Conservation (phyloP, 345 rosid species). For the Melaleuca alternifolia region DNA sequence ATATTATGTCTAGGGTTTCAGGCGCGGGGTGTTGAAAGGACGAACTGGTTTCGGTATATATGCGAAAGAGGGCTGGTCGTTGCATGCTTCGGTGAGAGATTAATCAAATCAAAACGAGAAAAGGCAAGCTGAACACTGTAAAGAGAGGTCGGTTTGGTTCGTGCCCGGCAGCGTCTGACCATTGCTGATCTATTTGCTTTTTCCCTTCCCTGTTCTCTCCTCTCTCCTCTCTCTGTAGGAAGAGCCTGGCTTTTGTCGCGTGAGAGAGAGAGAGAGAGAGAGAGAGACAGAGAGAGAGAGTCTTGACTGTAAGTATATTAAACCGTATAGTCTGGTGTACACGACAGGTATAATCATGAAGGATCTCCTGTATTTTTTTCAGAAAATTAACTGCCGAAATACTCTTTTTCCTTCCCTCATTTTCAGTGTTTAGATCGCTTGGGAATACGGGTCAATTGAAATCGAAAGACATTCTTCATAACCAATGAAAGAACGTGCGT, state of each 20-base stretch:
- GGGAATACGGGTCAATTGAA: accelerated
- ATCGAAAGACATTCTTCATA: neutral
- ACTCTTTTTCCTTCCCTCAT: neutral
- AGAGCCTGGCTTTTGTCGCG: neutral
- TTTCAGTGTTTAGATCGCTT: accelerated
- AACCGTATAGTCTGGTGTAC: neutral
- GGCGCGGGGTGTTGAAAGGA: neutral
- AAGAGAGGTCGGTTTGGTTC: neutral
- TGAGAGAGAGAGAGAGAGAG: neutral
- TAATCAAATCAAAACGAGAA: neutral
- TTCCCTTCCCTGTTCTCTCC: neutral
- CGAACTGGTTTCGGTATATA: neutral
- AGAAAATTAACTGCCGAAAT: neutral
- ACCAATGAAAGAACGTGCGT: neutral
- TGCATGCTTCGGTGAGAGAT: neutral
- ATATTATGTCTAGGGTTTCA: too few species aligned
- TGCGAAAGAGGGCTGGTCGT: neutral
- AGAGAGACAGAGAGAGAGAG: neutral
- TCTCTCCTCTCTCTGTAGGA: neutral
- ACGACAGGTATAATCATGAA: neutral
- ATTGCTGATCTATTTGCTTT: neutral
- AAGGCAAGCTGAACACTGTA: neutral
- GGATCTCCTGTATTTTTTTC: neutral
- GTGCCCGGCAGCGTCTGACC: neutral
- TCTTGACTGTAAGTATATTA: neutral